Base-by-base conservation (phyloP, 306 rosid species). In the Fagus crenata region DNA sequence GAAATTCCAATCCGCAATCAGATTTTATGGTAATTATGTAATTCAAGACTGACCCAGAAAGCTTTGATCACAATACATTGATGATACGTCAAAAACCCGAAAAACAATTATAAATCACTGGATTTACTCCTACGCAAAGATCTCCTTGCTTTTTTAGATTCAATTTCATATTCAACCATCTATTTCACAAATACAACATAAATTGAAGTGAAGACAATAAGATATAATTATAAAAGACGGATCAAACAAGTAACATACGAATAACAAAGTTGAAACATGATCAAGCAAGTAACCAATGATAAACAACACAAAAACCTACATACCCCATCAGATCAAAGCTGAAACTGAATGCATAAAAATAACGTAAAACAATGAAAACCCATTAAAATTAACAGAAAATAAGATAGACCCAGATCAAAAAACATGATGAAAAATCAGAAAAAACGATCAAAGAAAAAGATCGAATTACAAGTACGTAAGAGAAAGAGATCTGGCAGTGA, bases 281-380 rank as follows among this genome's bases (percentile, higher is more conserved):
- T 41, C 69, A 79, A 55, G 53, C 74, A 70, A 37, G 17, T 65
- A 11, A 53, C 54, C 56, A 65, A 37, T 36, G 58, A 36, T 33
- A 76, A 79, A 18, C 58, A 83, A 68, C 36, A 12, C 51, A 77
- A 33, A 73, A 61, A 6, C 54, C 46, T 68, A 68, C 41, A 78
- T 28, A 51, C 58, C 76, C 75, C 64, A 69, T 72, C 74, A 81
- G 85, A 90, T 86, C 73, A 91, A 80, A 81, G 68, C 63, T 49
- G 79, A 59, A 3, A 78, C 42, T 61, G 69, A 49, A 79, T 79
- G 85, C 37, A 22, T 71, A 53, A n/a, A 1, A 36, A 58, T 83
- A 56, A 81, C 35, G 18, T 42, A 73, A 73, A 75, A 54, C 59
- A 73, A 77, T 61, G 72, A 74, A 55, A 80, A 79, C 70, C 89